These are phyloP conservation scores for Trametes gibbosa DNA, from an alignment of 768 basidiomycete species.

Conservation along the genomic window DNA sequence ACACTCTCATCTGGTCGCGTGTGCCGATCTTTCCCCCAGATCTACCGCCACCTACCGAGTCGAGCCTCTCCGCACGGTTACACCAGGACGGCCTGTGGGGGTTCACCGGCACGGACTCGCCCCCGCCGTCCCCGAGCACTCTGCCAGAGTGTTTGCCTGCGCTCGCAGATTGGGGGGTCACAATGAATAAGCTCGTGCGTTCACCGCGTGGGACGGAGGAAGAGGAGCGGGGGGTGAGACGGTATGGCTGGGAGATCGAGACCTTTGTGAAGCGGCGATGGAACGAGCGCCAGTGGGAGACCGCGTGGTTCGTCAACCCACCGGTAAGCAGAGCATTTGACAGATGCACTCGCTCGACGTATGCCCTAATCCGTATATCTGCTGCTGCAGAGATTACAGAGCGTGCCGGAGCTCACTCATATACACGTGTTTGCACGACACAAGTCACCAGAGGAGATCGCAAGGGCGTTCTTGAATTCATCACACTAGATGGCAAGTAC, in stretches of 20 bases:
- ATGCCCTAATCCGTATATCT: not conserved
- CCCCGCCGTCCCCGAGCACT: constrained; percentile 58
- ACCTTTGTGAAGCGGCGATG: constrained; percentile 65
- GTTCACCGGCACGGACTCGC: constrained; percentile 60
- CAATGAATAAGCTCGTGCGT: constrained; percentile 55
- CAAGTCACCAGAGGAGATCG: constrained; percentile 35
- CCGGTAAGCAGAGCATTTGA: constrained; percentile 48
- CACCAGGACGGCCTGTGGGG: constrained; percentile 80
- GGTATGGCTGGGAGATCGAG: constrained; percentile 57
- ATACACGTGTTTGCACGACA: constrained; percentile 81
- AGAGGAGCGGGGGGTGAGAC: constrained; percentile 49
- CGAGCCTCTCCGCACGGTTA: constrained; percentile 49
- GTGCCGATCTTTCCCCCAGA: constrained; percentile 66
- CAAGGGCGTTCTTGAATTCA: not conserved
- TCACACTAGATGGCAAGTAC: not conserved
- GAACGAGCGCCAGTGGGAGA: constrained; percentile 78
- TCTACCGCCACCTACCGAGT: constrained; percentile 38
- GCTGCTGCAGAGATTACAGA: constrained; percentile 67
- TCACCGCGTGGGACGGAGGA: constrained; percentile 49
- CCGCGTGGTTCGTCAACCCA: constrained; percentile 90
- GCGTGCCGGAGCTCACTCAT: constrained; percentile 77
- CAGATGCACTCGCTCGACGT: not conserved
- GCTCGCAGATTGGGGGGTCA: constrained; percentile 69
- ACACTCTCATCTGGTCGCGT: constrained; percentile 75
- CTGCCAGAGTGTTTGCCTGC: constrained; percentile 58